A percentile compares a stretch with the other conserved stretches of the same genome.
Evolutionary conservation across 2,329 filamentous ascomycete genomes (phyloP).

Genomic region (Colletotrichum ledebouriae): DNA sequence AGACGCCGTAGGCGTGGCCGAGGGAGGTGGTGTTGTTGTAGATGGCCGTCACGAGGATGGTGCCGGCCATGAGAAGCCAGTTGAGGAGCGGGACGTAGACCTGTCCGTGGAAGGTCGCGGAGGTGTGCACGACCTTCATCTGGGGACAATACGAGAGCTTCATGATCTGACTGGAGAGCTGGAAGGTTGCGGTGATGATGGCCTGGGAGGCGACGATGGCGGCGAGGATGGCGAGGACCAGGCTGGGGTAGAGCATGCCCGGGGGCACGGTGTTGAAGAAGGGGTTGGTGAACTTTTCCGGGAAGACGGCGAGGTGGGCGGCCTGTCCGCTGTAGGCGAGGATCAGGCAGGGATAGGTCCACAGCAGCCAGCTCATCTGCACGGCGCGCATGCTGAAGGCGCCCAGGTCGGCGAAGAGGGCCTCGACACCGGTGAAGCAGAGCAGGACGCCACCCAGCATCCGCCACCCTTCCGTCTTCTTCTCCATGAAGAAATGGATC

Average conservation of each 20-base stretch:
- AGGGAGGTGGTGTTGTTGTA: slow-evolving; percentile 81
- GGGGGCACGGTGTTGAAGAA: slow-evolving; percentile 80
- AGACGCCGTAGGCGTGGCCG: slow-evolving; percentile 83
- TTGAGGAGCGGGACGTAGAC: slow-evolving; percentile 83
- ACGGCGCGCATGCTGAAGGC: slow-evolving; percentile 79
- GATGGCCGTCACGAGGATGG: slow-evolving; percentile 79
- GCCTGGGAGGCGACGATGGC: slow-evolving; percentile 84
- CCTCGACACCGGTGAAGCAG: slow-evolving; percentile 83
- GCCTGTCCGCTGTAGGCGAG: slow-evolving; percentile 80
- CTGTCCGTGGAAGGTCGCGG: slow-evolving; percentile 78
- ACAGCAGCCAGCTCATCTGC: slow-evolving; percentile 79
- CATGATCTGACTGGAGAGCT: slow-evolving; percentile 79
- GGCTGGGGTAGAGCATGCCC: slow-evolving; percentile 75
- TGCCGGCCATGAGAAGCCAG: slow-evolving; percentile 82
- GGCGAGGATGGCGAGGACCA: slow-evolving; percentile 77
- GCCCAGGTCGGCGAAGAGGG: slow-evolving; percentile 82
- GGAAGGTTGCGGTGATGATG: slow-evolving; percentile 82
- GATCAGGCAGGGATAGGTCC: slow-evolving; percentile 75
- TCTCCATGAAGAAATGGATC: slow-evolving; percentile 70
- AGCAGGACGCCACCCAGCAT: slow-evolving; percentile 79
- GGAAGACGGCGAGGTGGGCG: slow-evolving; percentile 72
- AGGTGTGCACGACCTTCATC: slow-evolving; percentile 80
- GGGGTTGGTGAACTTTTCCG: slow-evolving; percentile 75
- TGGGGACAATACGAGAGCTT: slow-evolving; percentile 80
- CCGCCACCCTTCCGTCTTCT: slow-evolving; percentile 72